These are phyloP conservation scores for Puccinellia tenuiflora DNA, from an alignment of 176 grass and related monocot species.

Conservation along the genomic window DNA sequence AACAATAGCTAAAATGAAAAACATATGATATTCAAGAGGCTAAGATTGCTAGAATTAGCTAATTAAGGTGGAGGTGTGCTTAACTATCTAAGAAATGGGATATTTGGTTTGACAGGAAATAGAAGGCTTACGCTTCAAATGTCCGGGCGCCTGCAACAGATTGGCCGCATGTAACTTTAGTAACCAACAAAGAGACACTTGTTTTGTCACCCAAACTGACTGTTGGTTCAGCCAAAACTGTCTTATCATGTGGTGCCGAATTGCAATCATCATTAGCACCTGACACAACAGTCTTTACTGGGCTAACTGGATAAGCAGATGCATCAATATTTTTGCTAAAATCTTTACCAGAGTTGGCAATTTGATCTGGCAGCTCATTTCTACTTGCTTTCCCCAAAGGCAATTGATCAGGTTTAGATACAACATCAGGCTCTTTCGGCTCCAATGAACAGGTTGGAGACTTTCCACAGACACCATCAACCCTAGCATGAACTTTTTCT, in stretches of 20 bases:
- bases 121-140: conserved; percentile 53
- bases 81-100: conserved; percentile 7
- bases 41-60: conserved; percentile 11
- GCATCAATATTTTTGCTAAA: conserved; percentile 30
- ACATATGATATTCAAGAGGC: not conserved
- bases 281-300: conserved; percentile 7
- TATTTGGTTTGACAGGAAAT: conserved; percentile 13
- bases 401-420: conserved; percentile 25
- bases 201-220: conserved; percentile 30
- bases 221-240: conserved; percentile 30
- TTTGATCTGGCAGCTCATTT: conserved; percentile 23
- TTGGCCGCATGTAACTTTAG: conserved; percentile 39
- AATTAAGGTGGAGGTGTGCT: not conserved
- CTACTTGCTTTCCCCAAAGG: conserved; percentile 28
- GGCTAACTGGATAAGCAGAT: conserved; percentile 32
- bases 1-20: conserved; percentile 13
- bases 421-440: conserved; percentile 21
- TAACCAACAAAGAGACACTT: conserved; percentile 32
- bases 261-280: conserved; percentile 13
- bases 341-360: conserved; percentile 1
- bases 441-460: conserved; percentile 33
- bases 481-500: conserved; percentile 2
- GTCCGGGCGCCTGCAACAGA: conserved; percentile 22
- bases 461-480: conserved; percentile 25
- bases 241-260: conserved; percentile 21